Percentiles rank a stretch among this genome's conserved stretches.
Conservation (phyloP, 2,329 filamentous ascomycete species). For the Colletotrichum gigasporum region DNA sequence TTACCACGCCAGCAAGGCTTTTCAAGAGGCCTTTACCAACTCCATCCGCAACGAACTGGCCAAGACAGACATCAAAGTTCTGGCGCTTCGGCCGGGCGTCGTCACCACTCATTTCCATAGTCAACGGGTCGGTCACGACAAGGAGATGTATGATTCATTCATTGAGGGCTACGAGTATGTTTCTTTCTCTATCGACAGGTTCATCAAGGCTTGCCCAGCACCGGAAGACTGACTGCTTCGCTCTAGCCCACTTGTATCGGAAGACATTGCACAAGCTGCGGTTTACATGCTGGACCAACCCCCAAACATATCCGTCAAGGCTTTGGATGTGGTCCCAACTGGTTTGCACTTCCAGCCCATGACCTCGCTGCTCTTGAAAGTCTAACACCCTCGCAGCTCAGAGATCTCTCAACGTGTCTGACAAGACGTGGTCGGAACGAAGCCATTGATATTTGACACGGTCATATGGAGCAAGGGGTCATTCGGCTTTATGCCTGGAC, state of each 20-base stretch:
- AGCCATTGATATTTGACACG: neutral
- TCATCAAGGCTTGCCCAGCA: too few relatives aligned
- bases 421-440: constrained; percentile 39
- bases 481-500: too few relatives aligned
- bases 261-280: constrained; percentile 53
- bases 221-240: neutral
- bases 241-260: constrained; percentile 45
- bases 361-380: neutral
- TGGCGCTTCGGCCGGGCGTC: constrained; percentile 56
- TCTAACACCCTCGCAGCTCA: constrained; percentile 32
- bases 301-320: constrained; percentile 49
- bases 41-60: constrained; percentile 55
- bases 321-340: constrained; percentile 56
- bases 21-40: constrained; percentile 59
- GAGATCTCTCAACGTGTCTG: constrained; percentile 42
- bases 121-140: constrained; percentile 53
- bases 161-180: constrained; percentile 51
- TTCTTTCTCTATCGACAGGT: neutral
- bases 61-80: constrained; percentile 56
- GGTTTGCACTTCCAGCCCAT: neutral
- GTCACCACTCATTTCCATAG: constrained; percentile 59
- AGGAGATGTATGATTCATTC: constrained; percentile 51
- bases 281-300: constrained; percentile 53
- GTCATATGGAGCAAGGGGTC: too few relatives aligned
- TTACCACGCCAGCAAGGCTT: constrained; percentile 57